Percentiles rank a stretch among this genome's conserved stretches.
phyloP scores from a whole-genome alignment of 495 filamentous ascomycete genomes.

The Penicillium robsamsonii region DNA sequence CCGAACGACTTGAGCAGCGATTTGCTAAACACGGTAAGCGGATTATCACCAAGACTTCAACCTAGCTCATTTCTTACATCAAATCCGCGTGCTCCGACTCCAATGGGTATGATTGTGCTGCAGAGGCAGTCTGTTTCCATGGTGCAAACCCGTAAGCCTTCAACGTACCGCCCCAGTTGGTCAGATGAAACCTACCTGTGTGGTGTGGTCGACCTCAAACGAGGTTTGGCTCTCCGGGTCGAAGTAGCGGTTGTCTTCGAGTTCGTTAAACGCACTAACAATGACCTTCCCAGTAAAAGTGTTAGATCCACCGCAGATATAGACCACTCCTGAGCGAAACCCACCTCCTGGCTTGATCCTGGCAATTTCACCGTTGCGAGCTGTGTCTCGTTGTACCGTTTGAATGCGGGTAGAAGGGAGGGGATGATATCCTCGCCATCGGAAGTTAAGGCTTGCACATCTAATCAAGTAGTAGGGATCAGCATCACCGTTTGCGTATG shows the following conservation, averaged over 20 bases:
- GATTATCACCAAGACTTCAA: not conserved
- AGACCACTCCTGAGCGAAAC: slow-evolving; percentile 12
- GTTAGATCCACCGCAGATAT: slow-evolving; percentile 17
- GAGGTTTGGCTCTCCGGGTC: slow-evolving; percentile 83
- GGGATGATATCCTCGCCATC: slow-evolving; percentile 65
- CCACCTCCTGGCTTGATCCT: slow-evolving; percentile 71
- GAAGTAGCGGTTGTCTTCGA: slow-evolving; percentile 80
- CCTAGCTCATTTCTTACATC: slow-evolving; percentile 54
- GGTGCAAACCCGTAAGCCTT: slow-evolving; percentile 10
- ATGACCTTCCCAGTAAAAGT: slow-evolving; percentile 58
- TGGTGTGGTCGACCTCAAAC: slow-evolving; percentile 81
- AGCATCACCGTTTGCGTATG: slow-evolving; percentile 15
- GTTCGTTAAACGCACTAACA: slow-evolving; percentile 77
- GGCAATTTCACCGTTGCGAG: slow-evolving; percentile 85
- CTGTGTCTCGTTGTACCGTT: slow-evolving; percentile 95
- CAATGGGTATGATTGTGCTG: slow-evolving; percentile 72
- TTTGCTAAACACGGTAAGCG: slow-evolving; percentile 33
- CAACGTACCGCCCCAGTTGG: not conserved
- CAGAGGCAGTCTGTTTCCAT: slow-evolving; percentile 69
- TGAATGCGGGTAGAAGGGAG: slow-evolving; percentile 77
- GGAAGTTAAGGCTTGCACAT: slow-evolving; percentile 81
- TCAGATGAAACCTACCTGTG: slow-evolving; percentile 54
- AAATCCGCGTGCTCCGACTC: slow-evolving; percentile 77
- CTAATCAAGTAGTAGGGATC: slow-evolving; percentile 44
- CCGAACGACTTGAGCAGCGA: slow-evolving; percentile 77